Evolutionary conservation across 768 basidiomycete species (phyloP), one percentile per base, ranked within the genome.

Genomic region (Mycena alexandri): DNA sequence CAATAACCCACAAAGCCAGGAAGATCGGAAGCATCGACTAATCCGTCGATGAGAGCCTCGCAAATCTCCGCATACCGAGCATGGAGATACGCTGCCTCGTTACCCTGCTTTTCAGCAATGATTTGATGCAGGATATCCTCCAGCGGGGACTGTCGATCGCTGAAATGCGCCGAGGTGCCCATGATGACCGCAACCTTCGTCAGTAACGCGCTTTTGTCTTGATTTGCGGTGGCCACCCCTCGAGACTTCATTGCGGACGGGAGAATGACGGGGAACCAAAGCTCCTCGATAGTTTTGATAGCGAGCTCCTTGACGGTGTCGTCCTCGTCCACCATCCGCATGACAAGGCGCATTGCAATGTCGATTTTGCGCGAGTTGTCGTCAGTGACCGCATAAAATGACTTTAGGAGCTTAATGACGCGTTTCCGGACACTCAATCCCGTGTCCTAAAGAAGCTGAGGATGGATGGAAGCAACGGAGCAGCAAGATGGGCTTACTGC

Each of bases 291-390:
- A 0, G 94, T 90, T 76, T 95, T 96, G 71, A 93, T 81, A 0
- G 97, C 95, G 17, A 98, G 86, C 58, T 98, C 97, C 83, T 94
- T 97, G 69, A 99, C 94, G 0, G 89, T 90, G 51, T 98, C 96
- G 75, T 99, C 98, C 75, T 98, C 95, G 72, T 99, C 98, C 46
- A 91, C 76, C 84, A 95, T 92, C 16, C 96, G 89, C 38, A 91
- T 81, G 3, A 98, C 90, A 22, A 99, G 85, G 62, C 90, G 89
- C 1, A 87, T 89, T 67, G 92, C 89, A 54, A 98, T 95, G 72
- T 98, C 95, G 44, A 91, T 85, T 34, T 87, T 87, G 38, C 89
- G 86, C 16, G 76, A 74, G 41, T 84, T 81, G 57, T 91, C 88
- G 17, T 87, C 83, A 2, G 90, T 88, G 21, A 90, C 86, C 2